Conservation (phyloP, 2,329 filamentous ascomycete species). For the Ophiosphaerella narmari region DNA sequence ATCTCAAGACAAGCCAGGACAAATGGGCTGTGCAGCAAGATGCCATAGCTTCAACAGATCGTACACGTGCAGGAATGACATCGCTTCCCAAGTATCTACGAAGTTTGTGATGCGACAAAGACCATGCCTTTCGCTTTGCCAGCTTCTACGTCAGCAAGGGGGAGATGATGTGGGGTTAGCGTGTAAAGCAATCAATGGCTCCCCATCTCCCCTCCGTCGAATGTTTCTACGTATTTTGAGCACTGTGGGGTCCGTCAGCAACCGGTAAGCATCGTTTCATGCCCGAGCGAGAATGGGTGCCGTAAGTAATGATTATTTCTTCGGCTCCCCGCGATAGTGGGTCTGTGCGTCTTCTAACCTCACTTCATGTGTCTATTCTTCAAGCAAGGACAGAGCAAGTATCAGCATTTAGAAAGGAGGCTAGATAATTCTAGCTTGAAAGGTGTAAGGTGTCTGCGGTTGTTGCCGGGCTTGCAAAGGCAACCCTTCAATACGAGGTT, state of each 20-base stretch:
- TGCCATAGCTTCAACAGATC: no score
- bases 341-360: slow-evolving; percentile 26
- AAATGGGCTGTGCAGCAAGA: no score
- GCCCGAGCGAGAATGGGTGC: slow-evolving; percentile 24
- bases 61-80: no score
- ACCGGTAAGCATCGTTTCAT: slow-evolving; percentile 20
- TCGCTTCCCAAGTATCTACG: background rate
- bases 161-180: background rate
- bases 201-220: slow-evolving; percentile 21
- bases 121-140: background rate
- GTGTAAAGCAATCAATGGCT: slow-evolving; percentile 17
- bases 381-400: slow-evolving; percentile 8
- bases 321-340: slow-evolving; percentile 17
- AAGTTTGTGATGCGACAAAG: background rate
- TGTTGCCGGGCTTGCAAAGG: no score
- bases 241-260: slow-evolving; percentile 22
- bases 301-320: slow-evolving; percentile 24
- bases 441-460: no score
- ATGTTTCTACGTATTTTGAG: background rate
- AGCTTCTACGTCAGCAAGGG: background rate
- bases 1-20: no score
- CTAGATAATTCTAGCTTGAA: background rate
- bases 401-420: slow-evolving; percentile 1
- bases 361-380: slow-evolving; percentile 19
- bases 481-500: background rate